Base-by-base conservation (phyloP, 2,329 filamentous ascomycete species). In the Parastagonospora avenae region DNA sequence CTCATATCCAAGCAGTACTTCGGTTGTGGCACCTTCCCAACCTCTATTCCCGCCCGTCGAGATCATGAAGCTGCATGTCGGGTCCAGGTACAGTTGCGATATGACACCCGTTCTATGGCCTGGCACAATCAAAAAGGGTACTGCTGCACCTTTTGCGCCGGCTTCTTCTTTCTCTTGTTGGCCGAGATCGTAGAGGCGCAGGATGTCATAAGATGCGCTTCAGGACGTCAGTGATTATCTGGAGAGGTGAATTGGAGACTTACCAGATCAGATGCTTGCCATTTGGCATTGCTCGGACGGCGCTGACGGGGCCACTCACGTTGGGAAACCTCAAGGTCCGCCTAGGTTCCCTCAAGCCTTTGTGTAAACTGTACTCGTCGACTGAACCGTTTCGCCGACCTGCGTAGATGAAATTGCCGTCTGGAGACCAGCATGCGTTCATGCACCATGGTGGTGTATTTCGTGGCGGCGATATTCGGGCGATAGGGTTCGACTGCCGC, bases 401-500 rank as follows among this genome's bases (percentile, higher is more conserved):
- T 0, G 90, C 92, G 74, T 96, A 99, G 64, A 99, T 92, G 74
- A 85, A 91, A 74, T 97, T 97, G 11, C 94, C 94, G 70, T 97
- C 90, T 0, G 92, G 92, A 47, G 89, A 93, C 94, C 94, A 99
- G 77, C 92, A 96, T 1, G 92, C 91, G 60, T 91, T 92, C 86
- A 96, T 97, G 74, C 93, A 97, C 93, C 93, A 99, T 0, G 93
- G 94, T 1, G 94, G 93, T 0, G 91, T 90, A 14, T 86, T 86
- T 9, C 85, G 84, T 9, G 86, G 81, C 14, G 89, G 90, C 1
- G 82, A 80, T 49, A 97, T 93, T 27, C 87, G 85, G 2, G 94
- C 92, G 1, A 96, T 81, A 0, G 93, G 89, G 31, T 88, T 83
- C 1, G 84, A 83, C 56, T 89, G 84, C 15, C 94, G 86, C 2